A percentile compares a stretch with the other conserved stretches of the same genome.
Evolutionary conservation across 169 alveolate species (phyloP).

Genomic region (Perkinsus marinus): DNA sequence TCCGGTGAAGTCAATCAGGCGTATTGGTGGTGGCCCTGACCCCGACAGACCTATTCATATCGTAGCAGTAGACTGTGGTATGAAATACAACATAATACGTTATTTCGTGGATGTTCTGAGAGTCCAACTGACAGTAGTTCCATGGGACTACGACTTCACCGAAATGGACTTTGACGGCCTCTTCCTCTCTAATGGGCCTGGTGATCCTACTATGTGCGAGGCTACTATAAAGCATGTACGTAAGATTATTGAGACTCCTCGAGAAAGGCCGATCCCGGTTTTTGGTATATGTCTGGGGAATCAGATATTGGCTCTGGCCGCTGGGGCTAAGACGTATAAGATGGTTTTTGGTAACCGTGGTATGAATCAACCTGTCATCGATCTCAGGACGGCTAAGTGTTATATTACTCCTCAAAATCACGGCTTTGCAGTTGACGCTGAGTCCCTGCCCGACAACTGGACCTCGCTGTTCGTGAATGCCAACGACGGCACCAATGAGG

Average conservation of each 20-base stretch:
- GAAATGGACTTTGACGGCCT: slow-evolving; percentile 59
- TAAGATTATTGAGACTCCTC: slow-evolving; percentile 8
- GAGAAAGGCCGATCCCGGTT: slow-evolving; percentile 43
- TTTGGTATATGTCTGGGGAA: slow-evolving; percentile 71
- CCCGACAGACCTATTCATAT: slow-evolving; percentile 31
- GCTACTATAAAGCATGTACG: slow-evolving; percentile 36
- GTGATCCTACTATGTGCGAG: slow-evolving; percentile 51
- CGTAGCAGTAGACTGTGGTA: slow-evolving; percentile 64
- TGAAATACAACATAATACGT: slow-evolving; percentile 60
- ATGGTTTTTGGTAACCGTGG: slow-evolving; percentile 64
- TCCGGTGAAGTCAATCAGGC: not conserved
- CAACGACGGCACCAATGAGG: slow-evolving; percentile 65
- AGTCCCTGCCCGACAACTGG: slow-evolving; percentile 5
- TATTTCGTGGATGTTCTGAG: slow-evolving; percentile 18
- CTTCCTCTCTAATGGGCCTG: slow-evolving; percentile 68
- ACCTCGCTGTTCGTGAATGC: slow-evolving; percentile 50
- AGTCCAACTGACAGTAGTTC: slow-evolving; percentile 41
- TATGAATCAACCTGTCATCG: slow-evolving; percentile 69
- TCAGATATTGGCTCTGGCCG: slow-evolving; percentile 62
- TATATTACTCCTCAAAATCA: slow-evolving; percentile 69
- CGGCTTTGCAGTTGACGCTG: slow-evolving; percentile 51
- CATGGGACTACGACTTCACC: slow-evolving; percentile 45
- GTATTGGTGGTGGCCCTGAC: not conserved
- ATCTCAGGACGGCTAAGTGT: slow-evolving; percentile 59
- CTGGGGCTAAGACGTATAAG: slow-evolving; percentile 62